Base-by-base conservation (phyloP, 768 basidiomycete species). In the Crucibulum laeve region DNA sequence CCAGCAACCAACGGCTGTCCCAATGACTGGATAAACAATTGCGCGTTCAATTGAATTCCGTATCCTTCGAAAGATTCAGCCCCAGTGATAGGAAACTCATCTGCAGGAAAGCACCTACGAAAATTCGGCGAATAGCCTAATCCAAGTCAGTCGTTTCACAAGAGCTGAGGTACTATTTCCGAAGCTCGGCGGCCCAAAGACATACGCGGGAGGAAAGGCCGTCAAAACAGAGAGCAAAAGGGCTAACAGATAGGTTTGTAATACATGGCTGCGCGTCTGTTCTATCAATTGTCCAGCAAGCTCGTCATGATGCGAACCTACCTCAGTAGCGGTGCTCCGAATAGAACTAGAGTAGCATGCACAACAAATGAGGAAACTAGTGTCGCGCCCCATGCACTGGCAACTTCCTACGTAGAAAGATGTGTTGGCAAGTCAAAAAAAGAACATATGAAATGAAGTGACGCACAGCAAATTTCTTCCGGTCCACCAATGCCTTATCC, bases 1-100 rank as follows among this genome's bases (percentile, higher is more conserved):
- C 94, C 92, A 96, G 34, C 77, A 72, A 4, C 94, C 95, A 15
- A 83, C 22, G 33, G 87, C 50, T 0, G 87, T 69, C 30, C 90
- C 90, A 19, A 84, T 55, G 8, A 78, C 76, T 13, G 95, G 90
- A 53, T 89, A 92, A 14, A 94, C 76, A 17, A 95, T 60, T 0
- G 82, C 80, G 41, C 84, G 71, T 60, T 97, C 95, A 21, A 88
- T 56, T 3, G 82, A 71, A n/a, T 77, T 82, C 49, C 71, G 76
- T 17, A 68, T 62, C 26, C 80, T 84, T 50, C 39, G 25, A 40
- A 44, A 38, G 41, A 36, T 36, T n/a, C n/a, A n/a, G n/a, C n/a
- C n/a, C n/a, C n/a, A n/a, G n/a, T 10, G 38, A 36, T 46, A 37
- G 34, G 46, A 19, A 23, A 33, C 42, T 19, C 23, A 17, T 21